Percentiles rank a stretch among this genome's conserved stretches.
Conservation (phyloP, 2,329 filamentous ascomycete species). For the Fusarium dimerum region DNA sequence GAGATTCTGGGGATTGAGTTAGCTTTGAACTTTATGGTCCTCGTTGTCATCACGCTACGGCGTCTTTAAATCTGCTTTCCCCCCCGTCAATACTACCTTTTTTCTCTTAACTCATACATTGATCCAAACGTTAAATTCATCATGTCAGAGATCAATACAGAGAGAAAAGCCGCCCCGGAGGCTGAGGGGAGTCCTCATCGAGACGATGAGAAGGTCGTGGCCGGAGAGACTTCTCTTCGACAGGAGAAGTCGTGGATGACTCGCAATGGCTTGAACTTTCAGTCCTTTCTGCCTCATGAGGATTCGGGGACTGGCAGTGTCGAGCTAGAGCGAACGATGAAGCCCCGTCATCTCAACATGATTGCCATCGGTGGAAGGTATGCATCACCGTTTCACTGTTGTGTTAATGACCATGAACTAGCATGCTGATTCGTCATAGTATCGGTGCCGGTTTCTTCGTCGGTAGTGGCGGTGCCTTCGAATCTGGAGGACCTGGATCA, state of each 20-base stretch:
- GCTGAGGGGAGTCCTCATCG: constrained; percentile 10
- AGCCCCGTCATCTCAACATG: constrained; percentile 31
- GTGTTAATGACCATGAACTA: no score
- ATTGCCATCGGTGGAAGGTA: constrained; percentile 31
- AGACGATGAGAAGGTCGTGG: constrained; percentile 19
- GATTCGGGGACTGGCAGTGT: constrained; percentile 21
- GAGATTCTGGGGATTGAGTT: background rate
- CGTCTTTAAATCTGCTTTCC: background rate
- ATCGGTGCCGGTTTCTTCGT: constrained; percentile 66
- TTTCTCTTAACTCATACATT: background rate
- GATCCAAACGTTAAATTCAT: background rate
- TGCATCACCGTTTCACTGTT: background rate
- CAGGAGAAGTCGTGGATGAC: constrained; percentile 24
- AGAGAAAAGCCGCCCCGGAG: constrained; percentile 15
- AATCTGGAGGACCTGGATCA: constrained; percentile 37
- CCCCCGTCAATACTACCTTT: background rate
- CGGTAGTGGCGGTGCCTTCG: constrained; percentile 50
- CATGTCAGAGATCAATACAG: constrained; percentile 23
- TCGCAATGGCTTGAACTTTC: constrained; percentile 28
- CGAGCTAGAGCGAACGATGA: constrained; percentile 28
- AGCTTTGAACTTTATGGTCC: background rate
- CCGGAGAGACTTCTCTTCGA: constrained; percentile 1
- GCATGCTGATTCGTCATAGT: constrained; percentile 12
- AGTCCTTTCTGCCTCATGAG: constrained; percentile 24
- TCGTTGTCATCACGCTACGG: background rate